phyloP scores from a whole-genome alignment of 371 early-diverging fungal genomes.

The Mucor piriformis region DNA sequence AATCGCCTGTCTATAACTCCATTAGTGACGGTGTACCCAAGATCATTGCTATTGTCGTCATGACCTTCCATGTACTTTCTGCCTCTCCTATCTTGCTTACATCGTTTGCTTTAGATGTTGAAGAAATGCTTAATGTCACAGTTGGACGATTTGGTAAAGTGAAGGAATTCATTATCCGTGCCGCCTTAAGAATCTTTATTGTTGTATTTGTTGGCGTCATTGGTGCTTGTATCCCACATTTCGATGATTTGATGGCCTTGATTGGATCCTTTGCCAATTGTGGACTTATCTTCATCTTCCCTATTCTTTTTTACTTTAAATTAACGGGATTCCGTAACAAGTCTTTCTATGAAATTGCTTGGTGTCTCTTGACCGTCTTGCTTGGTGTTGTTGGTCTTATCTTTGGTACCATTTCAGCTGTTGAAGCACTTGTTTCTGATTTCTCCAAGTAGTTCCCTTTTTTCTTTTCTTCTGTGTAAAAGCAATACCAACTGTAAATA shows the following conservation, averaged over 20 bases:
- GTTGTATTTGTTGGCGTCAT: slow-evolving; percentile 56
- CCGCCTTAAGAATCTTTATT: slow-evolving; percentile 57
- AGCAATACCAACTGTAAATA: neutral
- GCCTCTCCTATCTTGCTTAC: slow-evolving; percentile 84
- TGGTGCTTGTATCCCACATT: slow-evolving; percentile 79
- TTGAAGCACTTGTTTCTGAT: slow-evolving; percentile 18
- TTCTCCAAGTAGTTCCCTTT: slow-evolving; percentile 5
- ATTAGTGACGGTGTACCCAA: slow-evolving; percentile 68
- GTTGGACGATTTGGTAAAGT: slow-evolving; percentile 54
- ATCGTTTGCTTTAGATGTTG: slow-evolving; percentile 76
- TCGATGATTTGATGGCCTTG: slow-evolving; percentile 82
- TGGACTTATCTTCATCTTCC: slow-evolving; percentile 82
- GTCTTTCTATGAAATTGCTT: slow-evolving; percentile 55
- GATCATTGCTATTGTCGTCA: slow-evolving; percentile 70
- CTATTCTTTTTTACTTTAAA: slow-evolving; percentile 75
- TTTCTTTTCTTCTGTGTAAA: neutral
- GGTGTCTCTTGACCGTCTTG: slow-evolving; percentile 60
- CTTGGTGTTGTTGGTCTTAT: slow-evolving; percentile 74
- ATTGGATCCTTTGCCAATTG: slow-evolving; percentile 83
- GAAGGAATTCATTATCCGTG: slow-evolving; percentile 61
- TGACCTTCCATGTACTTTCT: slow-evolving; percentile 82
- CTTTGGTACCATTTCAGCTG: slow-evolving; percentile 50
- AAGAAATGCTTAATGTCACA: slow-evolving; percentile 61
- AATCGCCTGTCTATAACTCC: slow-evolving; percentile 75
- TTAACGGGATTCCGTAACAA: slow-evolving; percentile 71